Evolutionary conservation across 768 basidiomycete species (phyloP).

Genomic region (Mrakia hoshinonis): DNA sequence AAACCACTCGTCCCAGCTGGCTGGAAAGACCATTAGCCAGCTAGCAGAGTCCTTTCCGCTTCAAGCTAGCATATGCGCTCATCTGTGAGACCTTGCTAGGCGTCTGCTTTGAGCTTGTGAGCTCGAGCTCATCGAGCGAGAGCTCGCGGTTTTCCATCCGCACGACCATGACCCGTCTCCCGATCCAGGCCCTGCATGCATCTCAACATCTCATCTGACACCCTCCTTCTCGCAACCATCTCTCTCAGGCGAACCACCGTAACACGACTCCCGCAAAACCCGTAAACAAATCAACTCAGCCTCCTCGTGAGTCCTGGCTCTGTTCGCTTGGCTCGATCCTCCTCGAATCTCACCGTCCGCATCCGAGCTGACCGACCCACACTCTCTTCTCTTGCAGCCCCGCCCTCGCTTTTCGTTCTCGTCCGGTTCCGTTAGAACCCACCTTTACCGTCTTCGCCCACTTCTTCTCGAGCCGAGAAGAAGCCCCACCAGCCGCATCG

Average conservation of each 20-base stretch:
- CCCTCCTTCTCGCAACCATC: neutral
- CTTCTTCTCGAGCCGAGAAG: slow-evolving; percentile 16
- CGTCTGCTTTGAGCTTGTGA: neutral
- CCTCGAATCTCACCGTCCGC: neutral
- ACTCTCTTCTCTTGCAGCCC: neutral
- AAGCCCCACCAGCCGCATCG: slow-evolving; percentile 20
- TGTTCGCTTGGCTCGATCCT: neutral
- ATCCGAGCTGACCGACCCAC: neutral
- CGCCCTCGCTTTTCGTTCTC: slow-evolving; percentile 3
- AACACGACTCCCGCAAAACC: slow-evolving; percentile 22
- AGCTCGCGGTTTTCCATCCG: neutral
- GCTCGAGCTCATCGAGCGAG: neutral
- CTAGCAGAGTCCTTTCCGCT: neutral
- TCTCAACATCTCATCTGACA: neutral
- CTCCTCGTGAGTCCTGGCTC: neutral
- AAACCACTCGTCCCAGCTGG: neutral
- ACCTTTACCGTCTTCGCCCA: slow-evolving; percentile 8
- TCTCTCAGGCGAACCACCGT: slow-evolving; percentile 25
- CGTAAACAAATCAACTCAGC: slow-evolving; percentile 5
- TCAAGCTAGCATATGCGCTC: neutral
- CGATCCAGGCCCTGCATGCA: neutral
- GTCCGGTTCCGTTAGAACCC: slow-evolving; percentile 15
- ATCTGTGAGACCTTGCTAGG: no score
- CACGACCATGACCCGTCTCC: neutral
- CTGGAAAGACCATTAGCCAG: neutral